Evolutionary conservation across 805 yeast species (phyloP).

Genomic region (Candida sithepensis): DNA sequence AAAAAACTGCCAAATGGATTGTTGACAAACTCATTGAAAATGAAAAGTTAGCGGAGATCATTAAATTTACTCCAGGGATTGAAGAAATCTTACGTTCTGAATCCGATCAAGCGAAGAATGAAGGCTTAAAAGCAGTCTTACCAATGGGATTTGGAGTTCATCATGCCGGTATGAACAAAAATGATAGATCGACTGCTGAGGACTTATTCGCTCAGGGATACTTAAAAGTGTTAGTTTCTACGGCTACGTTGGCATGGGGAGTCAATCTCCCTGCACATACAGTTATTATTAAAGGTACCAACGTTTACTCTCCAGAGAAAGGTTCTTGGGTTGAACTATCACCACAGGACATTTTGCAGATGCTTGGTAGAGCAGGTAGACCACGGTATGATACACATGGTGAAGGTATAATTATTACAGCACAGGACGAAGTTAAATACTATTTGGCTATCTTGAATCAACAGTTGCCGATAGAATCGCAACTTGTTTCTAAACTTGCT

Average conservation of each 20-base stretch:
- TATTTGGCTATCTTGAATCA: slow-evolving; percentile 88
- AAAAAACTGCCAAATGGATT: slow-evolving; percentile 74
- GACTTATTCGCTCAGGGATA: slow-evolving; percentile 87
- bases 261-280: slow-evolving; percentile 94
- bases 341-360: slow-evolving; percentile 91
- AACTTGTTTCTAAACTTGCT: slow-evolving; percentile 62
- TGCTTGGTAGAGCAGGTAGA: slow-evolving; percentile 98
- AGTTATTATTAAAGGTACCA: slow-evolving; percentile 90
- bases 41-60: slow-evolving; percentile 40
- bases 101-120: slow-evolving; percentile 50
- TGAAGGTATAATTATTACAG: slow-evolving; percentile 89
- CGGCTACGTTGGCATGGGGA: slow-evolving; percentile 97
- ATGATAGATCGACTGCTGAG: slow-evolving; percentile 75
- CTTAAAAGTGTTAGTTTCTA: slow-evolving; percentile 77
- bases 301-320: slow-evolving; percentile 84
- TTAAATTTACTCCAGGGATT: slow-evolving; percentile 53
- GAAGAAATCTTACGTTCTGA: slow-evolving; percentile 63
- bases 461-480: slow-evolving; percentile 90
- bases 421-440: slow-evolving; percentile 81
- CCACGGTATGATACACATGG: slow-evolving; percentile 92
- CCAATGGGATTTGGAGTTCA: slow-evolving; percentile 82
- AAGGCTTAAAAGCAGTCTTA: slow-evolving; percentile 54
- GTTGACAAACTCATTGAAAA: slow-evolving; percentile 58
- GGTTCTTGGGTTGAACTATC: slow-evolving; percentile 90
- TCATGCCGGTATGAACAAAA: slow-evolving; percentile 80